Evolutionary conservation across 2,329 filamentous ascomycete genomes (phyloP), one percentile per base, ranked within the genome.

Genomic region (Fusarium nurragi): DNA sequence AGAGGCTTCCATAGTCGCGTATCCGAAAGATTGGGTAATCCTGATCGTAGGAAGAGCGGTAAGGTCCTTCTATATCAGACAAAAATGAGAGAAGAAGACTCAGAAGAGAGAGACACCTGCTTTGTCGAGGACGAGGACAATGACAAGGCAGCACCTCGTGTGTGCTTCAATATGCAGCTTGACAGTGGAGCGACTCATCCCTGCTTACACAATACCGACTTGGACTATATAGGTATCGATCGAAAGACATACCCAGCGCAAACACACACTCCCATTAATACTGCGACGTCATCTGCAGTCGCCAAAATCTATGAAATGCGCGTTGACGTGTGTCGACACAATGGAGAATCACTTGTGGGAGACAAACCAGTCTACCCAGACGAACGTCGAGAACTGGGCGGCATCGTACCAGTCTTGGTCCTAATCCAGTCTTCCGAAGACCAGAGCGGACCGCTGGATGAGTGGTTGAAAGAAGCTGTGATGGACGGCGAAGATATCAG

Each of bases 91-190:
- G 37, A 45, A 25, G 13, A 39, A 32, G 22, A 47, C 6, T 30
- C 30, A 14, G 21, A 43, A 16, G 23, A 30, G 38, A 44, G 37
- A 30, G 52, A 25, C 6, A 41, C 21, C 10, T 53, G 48, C 40
- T 54, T 39, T 47, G 50, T 50, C 14, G 64, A 60, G 16, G 67
- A 71, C 23, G 70, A 69, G 52, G 39, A 14, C 55, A 66, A 36
- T 46, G 68, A 50, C 60, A 62, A 6, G n/a, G 32, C 38, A 25
- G 43, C 58, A 18, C 58, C 58, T 12, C 57, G 58, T 19, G 57
- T 61, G n/a, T 71, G 71, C 40, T 72, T 72, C 46, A 41, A 65
- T 28, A 67, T 72, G 70, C 69, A 72, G 14, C 64, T 72, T 18
- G 70, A 72, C 43, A 70, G 66, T 14, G 70, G 70, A 13, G 70